Conservation (phyloP, 148 eudicot genomes). For the Vaccinium darrowii region DNA sequence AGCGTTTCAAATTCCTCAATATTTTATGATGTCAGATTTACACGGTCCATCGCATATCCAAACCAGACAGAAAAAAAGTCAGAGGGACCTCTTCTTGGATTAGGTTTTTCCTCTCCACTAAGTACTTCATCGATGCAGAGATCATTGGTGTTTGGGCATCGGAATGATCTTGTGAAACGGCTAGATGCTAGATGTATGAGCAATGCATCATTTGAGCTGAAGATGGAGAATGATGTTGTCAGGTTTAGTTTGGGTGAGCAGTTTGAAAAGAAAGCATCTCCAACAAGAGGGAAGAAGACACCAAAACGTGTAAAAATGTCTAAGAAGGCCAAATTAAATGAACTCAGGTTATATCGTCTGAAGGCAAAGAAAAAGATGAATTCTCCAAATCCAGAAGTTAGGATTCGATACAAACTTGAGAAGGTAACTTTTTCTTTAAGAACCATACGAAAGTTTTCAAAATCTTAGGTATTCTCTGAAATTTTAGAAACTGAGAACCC, state of each 20-base stretch:
- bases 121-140: not conserved
- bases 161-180: constrained; percentile 18
- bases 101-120: constrained; percentile 10
- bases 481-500: not conserved
- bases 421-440: constrained; percentile 47
- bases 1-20: constrained; percentile 9
- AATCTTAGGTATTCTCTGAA: not conserved
- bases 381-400: constrained; percentile 90
- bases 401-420: constrained; percentile 83
- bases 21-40: constrained; percentile 4
- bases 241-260: constrained; percentile 55
- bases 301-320: constrained; percentile 44
- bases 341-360: constrained; percentile 74
- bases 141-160: constrained; percentile 8
- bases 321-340: constrained; percentile 70
- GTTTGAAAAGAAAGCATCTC: constrained; percentile 16
- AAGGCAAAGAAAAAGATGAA: constrained; percentile 93
- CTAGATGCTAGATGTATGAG: constrained; percentile 35
- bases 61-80: constrained; percentile 12
- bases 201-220: constrained; percentile 58
- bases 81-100: constrained; percentile 8
- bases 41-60: not conserved
- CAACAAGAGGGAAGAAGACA: constrained; percentile 22
- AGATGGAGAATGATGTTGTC: constrained; percentile 55
- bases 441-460: not conserved